Base-by-base conservation (phyloP, 495 filamentous ascomycete genomes). In the Lineolata rhizophorae region DNA sequence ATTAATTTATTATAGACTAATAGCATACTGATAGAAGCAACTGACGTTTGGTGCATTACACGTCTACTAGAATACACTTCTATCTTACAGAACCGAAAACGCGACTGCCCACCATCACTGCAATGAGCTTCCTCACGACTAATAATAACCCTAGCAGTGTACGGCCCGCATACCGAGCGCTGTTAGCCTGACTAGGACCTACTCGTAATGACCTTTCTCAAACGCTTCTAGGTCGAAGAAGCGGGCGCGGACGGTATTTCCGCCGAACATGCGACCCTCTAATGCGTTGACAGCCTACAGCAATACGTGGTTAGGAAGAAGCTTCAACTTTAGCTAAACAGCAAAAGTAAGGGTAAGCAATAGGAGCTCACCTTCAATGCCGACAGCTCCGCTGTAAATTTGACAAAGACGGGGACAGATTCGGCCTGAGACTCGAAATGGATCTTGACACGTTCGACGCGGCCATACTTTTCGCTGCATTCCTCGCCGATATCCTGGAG, bases 401-500 rank as follows among this genome's bases (percentile, higher is more conserved):
- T 76, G 42, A 97, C 76, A 54, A 87, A 97, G 11, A 95, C 85
- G 13, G 67, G 65, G 3, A 64, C 52, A 20, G 62, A 54, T 9
- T 55, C 49, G 2, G 53, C 60, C 10, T 53, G 54, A 20, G 61
- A 54, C 8, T 56, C 49, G 2, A 53, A 58, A 11, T 53, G 54
- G 24, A 94, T 72, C 41, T 68, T 72, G 12, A 97, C 64, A 40
- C 82, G 55, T 55, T 92, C 82, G 2, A 97, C 81, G 15, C 64
- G 61, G 6, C 87, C 87, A 49, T 93, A 97, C 65, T 83, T 78
- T 29, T 77, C 65, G 25, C 67, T 67, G 51, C 85, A 94, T 50
- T 87, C 80, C 36, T 91, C 79, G 13, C 87, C 87, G 48, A 97
- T 91, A 53, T 94, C 82, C 53, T 93, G 83, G 42, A 80, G 66